phyloP scores from a whole-genome alignment of 306 rosid genomes.

The Erythrophleum fordii region DNA sequence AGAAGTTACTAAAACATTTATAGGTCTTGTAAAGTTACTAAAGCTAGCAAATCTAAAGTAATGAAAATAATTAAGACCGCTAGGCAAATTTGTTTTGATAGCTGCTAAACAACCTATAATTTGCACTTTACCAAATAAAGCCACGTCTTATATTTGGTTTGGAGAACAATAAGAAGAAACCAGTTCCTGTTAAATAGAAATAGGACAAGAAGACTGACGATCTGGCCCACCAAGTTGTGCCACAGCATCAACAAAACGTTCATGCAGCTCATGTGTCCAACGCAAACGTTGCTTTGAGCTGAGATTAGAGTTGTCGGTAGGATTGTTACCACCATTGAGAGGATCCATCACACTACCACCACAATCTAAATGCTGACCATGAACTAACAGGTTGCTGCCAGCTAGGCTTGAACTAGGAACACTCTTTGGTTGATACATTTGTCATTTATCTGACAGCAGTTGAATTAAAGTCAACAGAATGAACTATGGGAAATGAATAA shows the following conservation, averaged over 20 bases:
- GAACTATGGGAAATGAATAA: conserved; percentile 27
- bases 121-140: conserved; percentile 30
- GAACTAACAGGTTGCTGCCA: conserved; percentile 55
- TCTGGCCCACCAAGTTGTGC: conserved; percentile 99
- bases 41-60: neutral
- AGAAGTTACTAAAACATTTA: neutral
- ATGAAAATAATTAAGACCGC: conserved; percentile 1
- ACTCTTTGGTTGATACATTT: conserved; percentile 67
- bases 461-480: conserved; percentile 30
- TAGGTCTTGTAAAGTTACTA: neutral
- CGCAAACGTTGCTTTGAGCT: conserved; percentile 89
- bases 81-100: conserved; percentile 1
- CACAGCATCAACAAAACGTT: conserved; percentile 96
- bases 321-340: conserved; percentile 68
- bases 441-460: conserved; percentile 62
- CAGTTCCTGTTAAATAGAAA: conserved; percentile 34
- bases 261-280: conserved; percentile 97
- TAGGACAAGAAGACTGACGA: conserved; percentile 68
- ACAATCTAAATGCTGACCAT: conserved; percentile 64
- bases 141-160: conserved; percentile 2
- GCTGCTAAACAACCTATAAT: neutral
- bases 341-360: conserved; percentile 74
- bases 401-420: conserved; percentile 62
- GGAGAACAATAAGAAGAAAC: conserved; percentile 18
- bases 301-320: conserved; percentile 63